Evolutionary conservation across 1,284 basidiomycete genomes (phyloP).

Genomic region (Apiotrichum siamense): DNA sequence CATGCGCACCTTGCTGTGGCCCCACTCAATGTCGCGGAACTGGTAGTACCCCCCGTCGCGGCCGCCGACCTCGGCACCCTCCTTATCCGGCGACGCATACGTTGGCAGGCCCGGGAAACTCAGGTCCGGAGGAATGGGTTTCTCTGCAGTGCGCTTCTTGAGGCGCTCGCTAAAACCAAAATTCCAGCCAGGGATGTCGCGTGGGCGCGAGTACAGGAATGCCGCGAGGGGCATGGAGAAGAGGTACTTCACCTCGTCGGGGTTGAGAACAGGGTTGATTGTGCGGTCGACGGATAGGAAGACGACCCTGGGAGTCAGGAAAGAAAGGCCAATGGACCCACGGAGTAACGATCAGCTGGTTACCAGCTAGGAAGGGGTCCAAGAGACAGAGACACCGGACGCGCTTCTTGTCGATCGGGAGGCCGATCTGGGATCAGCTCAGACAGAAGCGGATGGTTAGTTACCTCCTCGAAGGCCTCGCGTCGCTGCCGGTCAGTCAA

Average conservation of each 20-base stretch:
- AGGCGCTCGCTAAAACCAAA: slow-evolving; percentile 30
- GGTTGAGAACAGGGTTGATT: slow-evolving; percentile 66
- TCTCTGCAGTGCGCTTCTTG: slow-evolving; percentile 13
- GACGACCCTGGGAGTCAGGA: slow-evolving; percentile 57
- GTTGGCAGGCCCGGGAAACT: neutral
- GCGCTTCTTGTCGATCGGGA: slow-evolving; percentile 61
- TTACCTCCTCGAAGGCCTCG: slow-evolving; percentile 66
- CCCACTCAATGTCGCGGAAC: slow-evolving; percentile 55
- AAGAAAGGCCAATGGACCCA: slow-evolving; percentile 46
- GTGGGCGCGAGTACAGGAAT: slow-evolving; percentile 61
- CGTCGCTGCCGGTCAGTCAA: slow-evolving; percentile 53
- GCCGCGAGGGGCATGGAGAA: slow-evolving; percentile 74
- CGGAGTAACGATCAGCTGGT: slow-evolving; percentile 70
- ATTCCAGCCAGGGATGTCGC: slow-evolving; percentile 53
- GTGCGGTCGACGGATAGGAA: slow-evolving; percentile 63
- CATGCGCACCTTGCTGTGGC: slow-evolving; percentile 51
- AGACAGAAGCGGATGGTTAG: neutral
- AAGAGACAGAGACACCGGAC: slow-evolving; percentile 67
- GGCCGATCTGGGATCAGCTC: slow-evolving; percentile 58
- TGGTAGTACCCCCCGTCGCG: slow-evolving; percentile 56
- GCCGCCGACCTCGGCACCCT: slow-evolving; percentile 24
- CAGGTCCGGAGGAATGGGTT: slow-evolving; percentile 13
- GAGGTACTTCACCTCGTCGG: slow-evolving; percentile 65
- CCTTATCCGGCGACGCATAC: slow-evolving; percentile 17
- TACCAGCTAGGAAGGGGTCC: slow-evolving; percentile 67